A percentile compares a stretch with the other conserved stretches of the same genome.
These are phyloP conservation scores for Aspergillus awamori DNA, from an alignment of 2,329 filamentous ascomycete species.

Conservation along the genomic window DNA sequence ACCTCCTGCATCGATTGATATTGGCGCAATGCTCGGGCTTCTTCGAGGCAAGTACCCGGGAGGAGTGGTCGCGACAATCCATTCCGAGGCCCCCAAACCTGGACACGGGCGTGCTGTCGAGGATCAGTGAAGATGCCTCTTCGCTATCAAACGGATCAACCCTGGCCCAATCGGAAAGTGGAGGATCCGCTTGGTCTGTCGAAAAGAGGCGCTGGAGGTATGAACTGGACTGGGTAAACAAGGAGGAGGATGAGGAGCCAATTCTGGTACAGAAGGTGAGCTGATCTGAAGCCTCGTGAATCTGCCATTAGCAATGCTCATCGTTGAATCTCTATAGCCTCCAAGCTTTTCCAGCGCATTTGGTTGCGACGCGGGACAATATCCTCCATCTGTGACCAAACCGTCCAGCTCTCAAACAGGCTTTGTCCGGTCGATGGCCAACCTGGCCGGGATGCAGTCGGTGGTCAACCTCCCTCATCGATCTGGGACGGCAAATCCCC, in stretches of 20 bases:
- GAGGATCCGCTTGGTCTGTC: slow-evolving; percentile 43
- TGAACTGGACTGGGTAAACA: slow-evolving; percentile 76
- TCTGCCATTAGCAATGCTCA: neutral
- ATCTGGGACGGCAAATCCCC: slow-evolving; percentile 60
- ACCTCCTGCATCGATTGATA: slow-evolving; percentile 84
- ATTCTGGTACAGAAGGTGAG: slow-evolving; percentile 82
- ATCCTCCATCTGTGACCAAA: slow-evolving; percentile 63
- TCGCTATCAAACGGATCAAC: slow-evolving; percentile 41
- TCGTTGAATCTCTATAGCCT: slow-evolving; percentile 26
- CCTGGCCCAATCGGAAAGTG: slow-evolving; percentile 41
- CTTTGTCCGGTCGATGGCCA: slow-evolving; percentile 88
- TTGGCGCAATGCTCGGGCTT: slow-evolving; percentile 89
- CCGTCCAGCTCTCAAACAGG: slow-evolving; percentile 63
- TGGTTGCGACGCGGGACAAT: slow-evolving; percentile 51
- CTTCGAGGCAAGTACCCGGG: slow-evolving; percentile 78
- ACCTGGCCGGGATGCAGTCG: slow-evolving; percentile 63
- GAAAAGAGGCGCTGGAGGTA: slow-evolving; percentile 76
- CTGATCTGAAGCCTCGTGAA: neutral
- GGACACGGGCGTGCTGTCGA: slow-evolving; percentile 35
- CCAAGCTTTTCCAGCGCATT: slow-evolving; percentile 57
- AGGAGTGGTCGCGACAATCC: slow-evolving; percentile 67
- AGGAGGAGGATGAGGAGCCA: slow-evolving; percentile 72
- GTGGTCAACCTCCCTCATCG: slow-evolving; percentile 54
- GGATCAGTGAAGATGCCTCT: slow-evolving; percentile 40
- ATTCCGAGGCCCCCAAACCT: slow-evolving; percentile 51